Evolutionary conservation across 805 yeast genomes (phyloP), one percentile per base, ranked within the genome.

Genomic region (Scheffersomyces spartinae): DNA sequence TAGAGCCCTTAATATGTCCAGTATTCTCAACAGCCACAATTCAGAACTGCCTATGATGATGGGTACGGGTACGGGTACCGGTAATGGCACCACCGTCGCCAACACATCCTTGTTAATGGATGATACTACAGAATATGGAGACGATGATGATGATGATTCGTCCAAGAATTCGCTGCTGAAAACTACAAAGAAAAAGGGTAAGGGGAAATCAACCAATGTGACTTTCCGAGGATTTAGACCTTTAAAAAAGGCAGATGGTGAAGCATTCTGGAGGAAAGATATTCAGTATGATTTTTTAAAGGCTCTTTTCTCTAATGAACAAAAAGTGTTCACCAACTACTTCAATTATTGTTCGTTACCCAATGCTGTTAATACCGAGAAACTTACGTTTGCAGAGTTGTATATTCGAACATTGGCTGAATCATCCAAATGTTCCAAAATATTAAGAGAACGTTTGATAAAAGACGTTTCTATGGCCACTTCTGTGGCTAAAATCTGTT

Each of bases 201-300:
- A 38, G 30, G 32, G 28, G 34, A 20, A 36, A 29, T 10, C 35
- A 6, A 30, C 35, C 21, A 31, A 36, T 13, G 26, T 45, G 9
- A 39, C 40, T 20, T 41, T 48, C 15, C 46, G 39, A 23, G 52
- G 64, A 4, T 52, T 61, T 15, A 58, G 81, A 23, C 85, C 77
- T 48, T 49, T 88, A 39, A 88, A 88, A 51, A 88, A 86, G 45
- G 64, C 73, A 11, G 97, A 88, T 43, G 95, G 97, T 5, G 93
- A 81, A 41, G 94, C 94, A 12, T 73, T 86, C 31, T 81, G 91
- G 79, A 64, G 97, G 25, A 66, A 57, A 28, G 97, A 88, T 41
- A 77, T 88, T 29, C 95, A 85, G 49, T 80, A 74, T 49, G 85
- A 78, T 36, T 82, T 86, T 37, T 54, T 88, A 28, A 55, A 63